A percentile compares a stretch with the other conserved stretches of the same genome.
phyloP scores from a whole-genome alignment of 108 stramenopile genomes.

The Aurantiochytrium sp. region DNA sequence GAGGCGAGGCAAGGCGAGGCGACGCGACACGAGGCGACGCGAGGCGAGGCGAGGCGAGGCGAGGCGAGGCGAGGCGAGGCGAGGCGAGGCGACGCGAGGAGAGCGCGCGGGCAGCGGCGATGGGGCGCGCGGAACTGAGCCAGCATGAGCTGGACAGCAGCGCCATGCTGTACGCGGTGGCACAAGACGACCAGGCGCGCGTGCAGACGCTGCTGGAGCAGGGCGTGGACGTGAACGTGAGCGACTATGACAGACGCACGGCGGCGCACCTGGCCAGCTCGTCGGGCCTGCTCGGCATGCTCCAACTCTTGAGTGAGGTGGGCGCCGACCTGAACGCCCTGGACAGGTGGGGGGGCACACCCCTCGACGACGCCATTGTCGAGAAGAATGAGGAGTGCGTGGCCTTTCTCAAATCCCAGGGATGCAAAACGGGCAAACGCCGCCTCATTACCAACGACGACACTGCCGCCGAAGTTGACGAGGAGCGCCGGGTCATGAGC shows the following conservation, averaged over 20 bases:
- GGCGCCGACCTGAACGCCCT: slow-evolving; percentile 67
- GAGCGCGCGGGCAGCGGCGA: too few relatives aligned
- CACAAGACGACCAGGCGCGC: neutral
- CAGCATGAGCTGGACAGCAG: neutral
- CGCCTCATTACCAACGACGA: slow-evolving; percentile 26
- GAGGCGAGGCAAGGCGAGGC: too few relatives aligned
- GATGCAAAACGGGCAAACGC: neutral
- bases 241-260: slow-evolving; percentile 79
- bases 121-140: too few relatives aligned
- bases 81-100: too few relatives aligned
- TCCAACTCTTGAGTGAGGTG: slow-evolving; percentile 46
- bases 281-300: slow-evolving; percentile 63
- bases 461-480: slow-evolving; percentile 39
- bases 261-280: slow-evolving; percentile 74
- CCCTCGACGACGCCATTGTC: slow-evolving; percentile 64
- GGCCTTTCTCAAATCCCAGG: slow-evolving; percentile 31
- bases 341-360: slow-evolving; percentile 76
- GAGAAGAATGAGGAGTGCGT: slow-evolving; percentile 40
- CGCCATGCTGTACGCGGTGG: neutral
- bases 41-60: too few relatives aligned
- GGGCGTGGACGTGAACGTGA: slow-evolving; percentile 58
- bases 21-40: too few relatives aligned
- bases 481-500: neutral
- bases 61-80: too few relatives aligned
- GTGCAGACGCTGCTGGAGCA: slow-evolving; percentile 21